phyloP scores from a whole-genome alignment of 139 green algal genomes.

The Chlamydomonas incerta region DNA sequence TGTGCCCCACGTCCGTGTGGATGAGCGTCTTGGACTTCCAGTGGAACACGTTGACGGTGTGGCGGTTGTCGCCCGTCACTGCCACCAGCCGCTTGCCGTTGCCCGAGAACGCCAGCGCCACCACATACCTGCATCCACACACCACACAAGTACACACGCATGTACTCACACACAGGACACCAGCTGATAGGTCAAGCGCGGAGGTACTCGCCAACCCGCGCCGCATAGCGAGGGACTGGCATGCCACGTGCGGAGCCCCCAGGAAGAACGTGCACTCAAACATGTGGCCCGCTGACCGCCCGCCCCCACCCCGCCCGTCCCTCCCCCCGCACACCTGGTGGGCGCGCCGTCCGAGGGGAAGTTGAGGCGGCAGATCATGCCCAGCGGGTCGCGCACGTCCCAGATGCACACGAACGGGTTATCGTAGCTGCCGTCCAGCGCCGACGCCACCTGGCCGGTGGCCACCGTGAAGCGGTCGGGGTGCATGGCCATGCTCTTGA shows the following conservation, averaged over 20 bases:
- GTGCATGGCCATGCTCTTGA: constrained; percentile 71
- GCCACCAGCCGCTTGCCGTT: constrained; percentile 64
- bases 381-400: constrained; percentile 60
- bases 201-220: no score
- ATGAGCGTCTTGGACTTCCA: constrained; percentile 66
- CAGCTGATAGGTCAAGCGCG: no score
- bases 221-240: no score
- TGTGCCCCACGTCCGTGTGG: constrained; percentile 61
- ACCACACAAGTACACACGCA: background rate
- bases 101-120: constrained; percentile 70
- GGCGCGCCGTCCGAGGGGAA: constrained; percentile 54
- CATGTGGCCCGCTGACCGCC: no score
- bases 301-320: no score
- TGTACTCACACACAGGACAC: no score
- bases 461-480: constrained; percentile 60
- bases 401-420: constrained; percentile 71
- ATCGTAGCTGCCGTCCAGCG: constrained; percentile 31
- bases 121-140: constrained; percentile 41
- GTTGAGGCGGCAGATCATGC: constrained; percentile 41
- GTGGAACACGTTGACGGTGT: constrained; percentile 75
- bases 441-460: constrained; percentile 57
- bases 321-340: constrained; percentile 4
- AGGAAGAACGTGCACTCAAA: no score
- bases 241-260: no score
- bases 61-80: constrained; percentile 77